Conservation (phyloP, 331 rosid genomes). For the Erythrophleum ivorense region DNA sequence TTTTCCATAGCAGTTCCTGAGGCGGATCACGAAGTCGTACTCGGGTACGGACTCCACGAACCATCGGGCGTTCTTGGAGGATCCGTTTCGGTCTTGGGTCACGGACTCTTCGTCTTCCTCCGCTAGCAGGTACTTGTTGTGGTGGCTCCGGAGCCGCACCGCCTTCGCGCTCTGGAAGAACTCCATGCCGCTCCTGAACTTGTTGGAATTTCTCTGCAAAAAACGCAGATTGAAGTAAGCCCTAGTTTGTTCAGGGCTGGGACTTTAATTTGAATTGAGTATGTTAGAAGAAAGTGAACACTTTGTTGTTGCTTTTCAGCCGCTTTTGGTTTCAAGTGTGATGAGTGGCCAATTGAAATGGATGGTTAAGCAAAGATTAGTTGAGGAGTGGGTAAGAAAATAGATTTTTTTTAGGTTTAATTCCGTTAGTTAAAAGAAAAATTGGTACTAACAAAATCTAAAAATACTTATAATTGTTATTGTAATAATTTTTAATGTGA, state of each 20-base stretch:
- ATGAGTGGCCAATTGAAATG: background rate
- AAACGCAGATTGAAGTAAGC: background rate
- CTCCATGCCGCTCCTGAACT: constrained; percentile 55
- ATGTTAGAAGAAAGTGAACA: background rate
- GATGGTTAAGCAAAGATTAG: background rate
- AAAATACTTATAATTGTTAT: background rate
- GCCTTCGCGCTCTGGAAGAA: constrained; percentile 59
- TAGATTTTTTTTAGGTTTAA: background rate
- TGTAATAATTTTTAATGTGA: no score
- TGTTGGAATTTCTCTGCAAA: constrained; percentile 34
- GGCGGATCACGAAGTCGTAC: constrained; percentile 53
- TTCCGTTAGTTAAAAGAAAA: background rate
- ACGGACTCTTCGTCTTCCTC: constrained; percentile 70
- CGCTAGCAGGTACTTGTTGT: constrained; percentile 55
- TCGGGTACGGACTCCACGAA: constrained; percentile 48
- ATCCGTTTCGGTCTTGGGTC: constrained; percentile 58
- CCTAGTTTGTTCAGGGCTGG: background rate
- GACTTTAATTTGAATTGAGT: background rate
- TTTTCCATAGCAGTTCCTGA: constrained; percentile 62
- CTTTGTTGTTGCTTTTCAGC: background rate
- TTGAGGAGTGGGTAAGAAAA: background rate
- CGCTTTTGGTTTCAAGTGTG: no score
- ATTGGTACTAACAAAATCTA: background rate
- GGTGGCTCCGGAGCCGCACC: constrained; percentile 65
- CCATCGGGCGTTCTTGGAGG: constrained; percentile 61